A percentile compares a stretch with the other conserved stretches of the same genome.
Conservation (phyloP, 164 flowering plant genomes). For the Chimonanthus praecox region DNA sequence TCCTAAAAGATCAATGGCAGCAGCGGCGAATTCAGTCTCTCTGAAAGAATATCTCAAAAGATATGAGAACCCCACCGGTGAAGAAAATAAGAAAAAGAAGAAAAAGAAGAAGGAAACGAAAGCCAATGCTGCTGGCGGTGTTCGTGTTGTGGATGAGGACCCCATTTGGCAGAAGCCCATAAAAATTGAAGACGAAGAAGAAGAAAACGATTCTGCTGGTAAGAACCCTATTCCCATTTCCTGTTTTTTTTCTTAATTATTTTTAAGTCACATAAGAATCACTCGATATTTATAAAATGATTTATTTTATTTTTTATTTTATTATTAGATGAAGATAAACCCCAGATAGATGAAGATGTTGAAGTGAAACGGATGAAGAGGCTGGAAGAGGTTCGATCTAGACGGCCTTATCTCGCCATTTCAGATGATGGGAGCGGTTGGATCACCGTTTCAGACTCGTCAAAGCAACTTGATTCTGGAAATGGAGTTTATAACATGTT, state of each 20-base stretch:
- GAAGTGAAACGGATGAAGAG: constrained; percentile 85
- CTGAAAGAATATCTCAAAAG: constrained; percentile 67
- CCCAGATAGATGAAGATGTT: constrained; percentile 77
- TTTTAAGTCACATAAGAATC: background rate
- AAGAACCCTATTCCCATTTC: constrained; percentile 1
- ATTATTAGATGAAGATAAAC: constrained; percentile 57
- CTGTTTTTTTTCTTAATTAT: background rate
- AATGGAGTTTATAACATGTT: constrained; percentile 34
- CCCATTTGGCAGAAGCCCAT: constrained; percentile 85
- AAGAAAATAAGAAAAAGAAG: constrained; percentile 21
- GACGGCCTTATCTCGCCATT: constrained; percentile 55
- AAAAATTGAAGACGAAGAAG: constrained; percentile 45
- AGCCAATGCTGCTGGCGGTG: constrained; percentile 28
- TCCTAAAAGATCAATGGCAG: constrained; percentile 20
- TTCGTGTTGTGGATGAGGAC: constrained; percentile 79
- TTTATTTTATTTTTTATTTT: background rate
- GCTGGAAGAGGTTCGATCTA: constrained; percentile 53
- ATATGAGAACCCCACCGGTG: constrained; percentile 37
- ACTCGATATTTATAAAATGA: background rate
- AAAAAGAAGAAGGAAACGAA: constrained; percentile 42
- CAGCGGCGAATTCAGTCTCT: constrained; percentile 22
- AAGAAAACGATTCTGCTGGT: constrained; percentile 50
- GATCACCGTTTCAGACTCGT: constrained; percentile 51
- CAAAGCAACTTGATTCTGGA: constrained; percentile 7
- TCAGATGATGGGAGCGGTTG: constrained; percentile 98